Evolutionary conservation across 1,284 basidiomycete species (phyloP), one percentile per base, ranked within the genome.

Genomic region (Irpex rosettiformis): DNA sequence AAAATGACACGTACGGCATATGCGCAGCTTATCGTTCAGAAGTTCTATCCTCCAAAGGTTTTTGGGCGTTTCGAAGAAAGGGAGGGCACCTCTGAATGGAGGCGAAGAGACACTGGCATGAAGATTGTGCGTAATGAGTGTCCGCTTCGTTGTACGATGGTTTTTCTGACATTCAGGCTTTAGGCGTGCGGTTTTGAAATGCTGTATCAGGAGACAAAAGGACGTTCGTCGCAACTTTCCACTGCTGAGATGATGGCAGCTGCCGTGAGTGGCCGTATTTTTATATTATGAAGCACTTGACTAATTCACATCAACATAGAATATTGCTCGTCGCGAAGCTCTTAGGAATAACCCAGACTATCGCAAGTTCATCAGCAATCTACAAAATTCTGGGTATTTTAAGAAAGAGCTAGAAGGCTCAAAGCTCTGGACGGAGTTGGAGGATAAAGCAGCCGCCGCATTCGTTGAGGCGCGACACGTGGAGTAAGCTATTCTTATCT

Each of bases 171-270:
- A 18, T 8, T 30, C 10, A 7, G 2, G 22, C 7, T 8, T 29
- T 65, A 94, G 91, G 87, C 93, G 3, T 93, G 92, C 62, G 95
- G 95, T 0, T 97, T 97, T 64, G 95, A 98, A 75, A 97, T 97
- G 82, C 80, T 96, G 55, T 97, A 91, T 72, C 84, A 94, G 74
- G 89, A 94, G 72, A 83, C 83, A 67, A 85, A 91, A 75, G 72
- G 75, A 65, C 79, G 77, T 27, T 65, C 64, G 3, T 63, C 72
- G 11, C 76, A 71, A 47, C 66, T 69, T 8, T 77, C 70, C 22
- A 58, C 71, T 25, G 78, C 80, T 72, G 10, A 67, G 72, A 30
- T 77, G 78, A 60, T 81, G 16, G 88, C 89, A 66, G 60, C 49
- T 30, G 52, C 25, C 45, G 60, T 58, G 27, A 30, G 51, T 49